Evolutionary conservation across 2,329 filamentous ascomycete genomes (phyloP).

Genomic region (Alternaria sp.): DNA sequence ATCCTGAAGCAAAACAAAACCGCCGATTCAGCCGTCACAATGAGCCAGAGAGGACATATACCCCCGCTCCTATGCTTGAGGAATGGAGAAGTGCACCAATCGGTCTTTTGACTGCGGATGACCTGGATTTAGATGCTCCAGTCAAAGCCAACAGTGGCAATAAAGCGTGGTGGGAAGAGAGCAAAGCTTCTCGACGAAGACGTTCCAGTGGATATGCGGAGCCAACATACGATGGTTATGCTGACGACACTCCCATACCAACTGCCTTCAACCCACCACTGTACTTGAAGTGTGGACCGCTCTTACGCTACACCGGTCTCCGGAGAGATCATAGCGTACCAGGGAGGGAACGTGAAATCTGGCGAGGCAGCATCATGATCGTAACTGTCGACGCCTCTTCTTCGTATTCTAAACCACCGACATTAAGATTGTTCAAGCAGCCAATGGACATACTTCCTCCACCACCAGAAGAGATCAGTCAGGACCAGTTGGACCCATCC

Average conservation of each 20-base stretch:
- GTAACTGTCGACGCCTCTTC: constrained; percentile 88
- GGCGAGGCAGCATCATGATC: constrained; percentile 95
- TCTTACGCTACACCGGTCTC: constrained; percentile 89
- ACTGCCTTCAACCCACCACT: constrained; percentile 84
- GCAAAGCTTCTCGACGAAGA: constrained; percentile 55
- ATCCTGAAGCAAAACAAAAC: constrained; percentile 39
- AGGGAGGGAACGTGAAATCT: constrained; percentile 74
- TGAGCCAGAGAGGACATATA: constrained; percentile 62
- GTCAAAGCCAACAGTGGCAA: constrained; percentile 41
- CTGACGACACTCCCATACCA: constrained; percentile 69
- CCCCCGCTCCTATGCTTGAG: constrained; percentile 68
- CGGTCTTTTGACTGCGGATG: constrained; percentile 52
- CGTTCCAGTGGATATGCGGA: constrained; percentile 44
- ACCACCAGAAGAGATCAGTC: constrained; percentile 74
- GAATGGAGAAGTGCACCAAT: constrained; percentile 57
- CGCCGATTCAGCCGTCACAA: constrained; percentile 51
- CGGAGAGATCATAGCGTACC: constrained; percentile 63
- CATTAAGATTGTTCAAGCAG: constrained; percentile 84
- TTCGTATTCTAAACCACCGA: constrained; percentile 80
- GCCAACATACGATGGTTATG: constrained; percentile 71
- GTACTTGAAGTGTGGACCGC: constrained; percentile 87
- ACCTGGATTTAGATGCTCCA: constrained; percentile 54
- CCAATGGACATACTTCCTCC: constrained; percentile 83
- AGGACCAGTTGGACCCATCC: constrained; percentile 73
- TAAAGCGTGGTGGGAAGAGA: constrained; percentile 79